Percentiles rank a stretch among this genome's conserved stretches.
phyloP scores from a whole-genome alignment of 2,329 filamentous ascomycete species.

The Purpureocillium lavendulum region DNA sequence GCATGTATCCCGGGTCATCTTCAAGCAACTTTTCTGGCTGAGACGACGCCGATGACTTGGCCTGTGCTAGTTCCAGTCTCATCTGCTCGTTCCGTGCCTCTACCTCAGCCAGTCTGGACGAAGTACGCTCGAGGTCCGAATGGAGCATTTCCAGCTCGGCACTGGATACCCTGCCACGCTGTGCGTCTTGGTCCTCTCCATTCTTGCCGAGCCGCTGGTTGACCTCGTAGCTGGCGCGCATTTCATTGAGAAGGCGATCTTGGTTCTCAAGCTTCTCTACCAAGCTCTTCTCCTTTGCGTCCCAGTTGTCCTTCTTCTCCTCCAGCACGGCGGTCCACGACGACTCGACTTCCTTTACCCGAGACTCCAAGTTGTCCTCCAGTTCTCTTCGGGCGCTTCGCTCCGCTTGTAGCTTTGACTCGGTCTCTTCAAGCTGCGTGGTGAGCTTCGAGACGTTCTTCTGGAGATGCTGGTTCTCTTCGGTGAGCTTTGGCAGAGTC shows the following conservation, averaged over 20 bases:
- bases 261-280: constrained; percentile 95
- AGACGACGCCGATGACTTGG: constrained; percentile 59
- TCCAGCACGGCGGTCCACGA: constrained; percentile 85
- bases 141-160: constrained; percentile 92
- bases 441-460: constrained; percentile 68
- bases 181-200: constrained; percentile 51
- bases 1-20: constrained; percentile 82
- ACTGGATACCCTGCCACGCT: constrained; percentile 61
- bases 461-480: constrained; percentile 84
- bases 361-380: constrained; percentile 68
- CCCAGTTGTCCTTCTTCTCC: constrained; percentile 96
- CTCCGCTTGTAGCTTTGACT: constrained; percentile 73
- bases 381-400: constrained; percentile 62
- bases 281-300: constrained; percentile 79
- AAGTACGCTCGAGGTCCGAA: constrained; percentile 85
- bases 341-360: constrained; percentile 80
- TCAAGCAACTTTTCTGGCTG: constrained; percentile 59
- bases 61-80: constrained; percentile 81
- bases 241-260: constrained; percentile 82
- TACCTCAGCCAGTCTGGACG: constrained; percentile 76
- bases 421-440: constrained; percentile 72
- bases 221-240: constrained; percentile 96
- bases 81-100: constrained; percentile 93
- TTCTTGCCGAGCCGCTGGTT: constrained; percentile 77
- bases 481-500: constrained; percentile 78